Percentiles rank a stretch among this genome's conserved stretches.
Evolutionary conservation across 129 eudicot genomes (phyloP).

Genomic region (Flaveria sonorensis): DNA sequence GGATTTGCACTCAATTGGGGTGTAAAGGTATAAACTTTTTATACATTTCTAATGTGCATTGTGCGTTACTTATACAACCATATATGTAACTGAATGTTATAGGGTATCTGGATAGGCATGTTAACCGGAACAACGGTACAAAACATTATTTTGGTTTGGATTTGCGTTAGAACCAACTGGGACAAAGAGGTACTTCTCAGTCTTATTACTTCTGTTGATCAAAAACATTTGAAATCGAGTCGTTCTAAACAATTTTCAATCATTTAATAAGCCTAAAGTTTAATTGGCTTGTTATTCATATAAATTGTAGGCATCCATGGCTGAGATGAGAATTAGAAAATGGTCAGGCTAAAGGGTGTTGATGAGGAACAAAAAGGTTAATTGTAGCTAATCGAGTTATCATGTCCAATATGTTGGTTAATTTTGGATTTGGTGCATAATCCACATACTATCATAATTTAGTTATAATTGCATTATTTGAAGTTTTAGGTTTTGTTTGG

Average conservation of each 20-base stretch:
- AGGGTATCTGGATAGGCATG: conserved; percentile 76
- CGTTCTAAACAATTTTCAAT: background rate
- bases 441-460: background rate
- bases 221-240: background rate
- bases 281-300: too few species aligned
- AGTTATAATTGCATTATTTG: background rate
- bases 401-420: background rate
- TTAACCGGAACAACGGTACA: conserved; percentile 50
- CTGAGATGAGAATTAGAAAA: conserved; percentile 27
- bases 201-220: background rate
- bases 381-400: background rate
- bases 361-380: background rate
- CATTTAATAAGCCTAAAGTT: background rate
- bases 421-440: background rate
- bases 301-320: conserved; percentile 49
- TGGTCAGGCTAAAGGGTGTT: conserved; percentile 26
- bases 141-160: conserved; percentile 41
- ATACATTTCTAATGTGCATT: too few species aligned
- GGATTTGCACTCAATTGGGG: conserved; percentile 50
- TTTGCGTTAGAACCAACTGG: conserved; percentile 58
- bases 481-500: too few species aligned
- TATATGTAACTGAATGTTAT: background rate
- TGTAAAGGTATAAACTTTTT: conserved; percentile 31
- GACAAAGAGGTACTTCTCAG: conserved; percentile 49
- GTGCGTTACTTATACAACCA: background rate